Evolutionary conservation across 2,329 filamentous ascomycete species (phyloP).

Genomic region (Botrytis aclada): DNA sequence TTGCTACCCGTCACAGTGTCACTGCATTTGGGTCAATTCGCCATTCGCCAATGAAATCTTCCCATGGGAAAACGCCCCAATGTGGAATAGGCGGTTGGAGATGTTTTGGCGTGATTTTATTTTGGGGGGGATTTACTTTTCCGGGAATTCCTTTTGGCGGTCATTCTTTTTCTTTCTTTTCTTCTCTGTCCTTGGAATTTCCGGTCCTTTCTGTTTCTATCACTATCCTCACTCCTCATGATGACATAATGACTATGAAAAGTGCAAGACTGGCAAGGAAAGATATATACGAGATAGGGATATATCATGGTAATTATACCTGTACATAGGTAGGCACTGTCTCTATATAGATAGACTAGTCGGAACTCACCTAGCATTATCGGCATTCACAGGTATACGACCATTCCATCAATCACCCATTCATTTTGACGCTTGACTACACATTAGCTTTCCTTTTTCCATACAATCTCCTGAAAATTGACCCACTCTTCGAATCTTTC

Average conservation of each 20-base stretch:
- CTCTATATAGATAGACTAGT: background rate
- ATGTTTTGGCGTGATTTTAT: background rate
- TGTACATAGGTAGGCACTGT: too few species aligned
- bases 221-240: background rate
- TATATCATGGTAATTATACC: background rate
- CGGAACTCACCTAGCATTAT: too few species aligned
- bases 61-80: background rate
- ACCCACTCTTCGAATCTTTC: background rate
- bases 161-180: background rate
- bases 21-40: background rate
- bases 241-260: accelerated
- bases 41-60: background rate
- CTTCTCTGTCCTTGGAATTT: background rate
- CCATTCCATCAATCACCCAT: background rate
- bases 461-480: background rate
- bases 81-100: background rate
- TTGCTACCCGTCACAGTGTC: background rate
- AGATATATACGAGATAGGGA: background rate
- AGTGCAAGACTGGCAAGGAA: background rate
- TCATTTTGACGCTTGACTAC: background rate
- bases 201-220: background rate
- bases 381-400: background rate
- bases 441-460: background rate
- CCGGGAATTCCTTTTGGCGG: too few species aligned
- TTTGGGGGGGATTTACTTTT: background rate